A percentile compares a stretch with the other conserved stretches of the same genome.
Evolutionary conservation across 257 asterid species (phyloP).

Genomic region (Solanum bulbocastanum): DNA sequence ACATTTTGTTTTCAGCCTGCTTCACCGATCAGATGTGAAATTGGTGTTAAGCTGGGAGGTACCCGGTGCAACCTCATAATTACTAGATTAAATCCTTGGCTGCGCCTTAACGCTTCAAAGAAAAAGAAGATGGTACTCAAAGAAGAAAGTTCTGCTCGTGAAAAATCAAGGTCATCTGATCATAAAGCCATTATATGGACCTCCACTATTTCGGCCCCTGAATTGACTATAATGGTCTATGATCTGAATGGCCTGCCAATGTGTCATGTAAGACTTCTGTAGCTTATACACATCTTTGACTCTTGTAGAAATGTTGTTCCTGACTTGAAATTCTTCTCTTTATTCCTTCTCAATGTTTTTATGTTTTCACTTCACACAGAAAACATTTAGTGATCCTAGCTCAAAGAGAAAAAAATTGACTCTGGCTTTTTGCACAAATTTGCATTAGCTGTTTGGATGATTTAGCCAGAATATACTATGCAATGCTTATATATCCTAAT

Average conservation of each 20-base stretch:
- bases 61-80: slow-evolving; percentile 75
- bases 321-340: neutral
- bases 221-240: slow-evolving; percentile 79
- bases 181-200: slow-evolving; percentile 82
- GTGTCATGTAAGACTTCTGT: slow-evolving; percentile 60
- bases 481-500: neutral
- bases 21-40: slow-evolving; percentile 72
- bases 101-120: slow-evolving; percentile 49
- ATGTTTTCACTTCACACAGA: neutral
- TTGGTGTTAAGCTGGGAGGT: slow-evolving; percentile 96
- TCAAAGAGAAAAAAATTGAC: neutral
- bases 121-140: slow-evolving; percentile 45
- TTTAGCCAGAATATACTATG: neutral
- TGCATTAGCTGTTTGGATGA: neutral
- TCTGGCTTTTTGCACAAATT: neutral
- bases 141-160: slow-evolving; percentile 39
- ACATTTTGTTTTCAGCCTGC: slow-evolving; percentile 67
- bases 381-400: neutral
- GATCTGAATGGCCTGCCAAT: slow-evolving; percentile 65
- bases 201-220: slow-evolving; percentile 87
- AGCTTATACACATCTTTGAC: neutral
- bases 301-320: neutral
- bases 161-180: slow-evolving; percentile 46
- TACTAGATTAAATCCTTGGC: slow-evolving; percentile 68
- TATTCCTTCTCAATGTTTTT: neutral